Percentiles rank a stretch among this genome's conserved stretches.
phyloP scores from a whole-genome alignment of 257 asterid genomes.

The Marsdenia floribunda region DNA sequence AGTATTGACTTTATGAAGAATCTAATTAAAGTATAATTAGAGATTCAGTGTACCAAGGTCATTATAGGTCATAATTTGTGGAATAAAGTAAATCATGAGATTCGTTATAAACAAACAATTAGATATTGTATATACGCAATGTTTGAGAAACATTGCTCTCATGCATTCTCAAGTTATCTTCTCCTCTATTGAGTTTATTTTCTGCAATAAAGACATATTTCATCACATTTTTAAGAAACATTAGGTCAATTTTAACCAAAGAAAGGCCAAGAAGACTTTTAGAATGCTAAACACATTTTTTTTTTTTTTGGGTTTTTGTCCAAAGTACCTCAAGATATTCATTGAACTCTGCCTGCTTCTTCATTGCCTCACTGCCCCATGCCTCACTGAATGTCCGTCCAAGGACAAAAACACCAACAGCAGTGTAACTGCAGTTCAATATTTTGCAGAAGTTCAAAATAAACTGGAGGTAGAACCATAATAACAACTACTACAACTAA shows the following conservation, averaged over 20 bases:
- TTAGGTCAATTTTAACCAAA: neutral
- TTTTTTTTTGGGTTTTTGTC: too few relatives aligned
- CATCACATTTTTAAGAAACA: neutral
- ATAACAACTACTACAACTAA: conserved; percentile 2
- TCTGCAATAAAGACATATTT: neutral
- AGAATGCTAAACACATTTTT: neutral
- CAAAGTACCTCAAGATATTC: conserved; percentile 73
- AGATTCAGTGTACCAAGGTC: neutral
- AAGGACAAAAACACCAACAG: conserved; percentile 97
- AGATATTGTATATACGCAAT: neutral
- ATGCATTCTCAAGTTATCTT: neutral
- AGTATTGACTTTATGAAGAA: neutral
- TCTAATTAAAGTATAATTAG: neutral
- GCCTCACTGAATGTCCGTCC: conserved; percentile 86
- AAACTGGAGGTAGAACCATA: neutral
- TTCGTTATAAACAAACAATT: neutral
- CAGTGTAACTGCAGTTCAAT: conserved; percentile 62
- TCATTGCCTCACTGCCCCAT: conserved; percentile 82
- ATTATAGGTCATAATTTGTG: neutral
- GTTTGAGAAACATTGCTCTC: neutral
- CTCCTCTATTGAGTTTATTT: neutral
- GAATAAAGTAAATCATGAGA: neutral
- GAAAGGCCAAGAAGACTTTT: neutral
- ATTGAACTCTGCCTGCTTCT: conserved; percentile 93
- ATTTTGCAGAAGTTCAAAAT: neutral